Conservation (phyloP, 140 eudicot species). For the Oenanthe javanica region DNA sequence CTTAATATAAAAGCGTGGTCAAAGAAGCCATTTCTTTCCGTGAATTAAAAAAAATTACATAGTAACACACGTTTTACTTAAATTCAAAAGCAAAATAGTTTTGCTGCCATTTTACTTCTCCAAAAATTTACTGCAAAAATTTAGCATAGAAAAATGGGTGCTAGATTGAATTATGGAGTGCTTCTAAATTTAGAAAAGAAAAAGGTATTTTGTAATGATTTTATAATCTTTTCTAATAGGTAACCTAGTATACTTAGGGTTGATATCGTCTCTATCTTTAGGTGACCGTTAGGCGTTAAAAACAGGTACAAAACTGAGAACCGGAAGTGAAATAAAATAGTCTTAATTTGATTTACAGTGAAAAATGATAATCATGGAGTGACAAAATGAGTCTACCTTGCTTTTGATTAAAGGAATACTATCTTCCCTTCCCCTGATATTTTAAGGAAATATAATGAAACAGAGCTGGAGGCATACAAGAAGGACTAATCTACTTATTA, state of each 20-base stretch:
- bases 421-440: not conserved
- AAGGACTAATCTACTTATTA: not conserved
- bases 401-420: not conserved
- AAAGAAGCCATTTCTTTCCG: not conserved
- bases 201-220: not conserved
- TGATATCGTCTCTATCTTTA: not conserved
- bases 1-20: not conserved
- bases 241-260: not conserved
- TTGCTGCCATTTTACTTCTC: not conserved
- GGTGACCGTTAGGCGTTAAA: not conserved
- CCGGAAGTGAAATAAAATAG: not conserved
- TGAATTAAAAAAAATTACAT: not conserved
- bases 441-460: not conserved
- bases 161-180: not conserved
- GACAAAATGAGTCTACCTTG: not conserved
- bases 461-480: not conserved
- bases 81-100: too few species aligned
- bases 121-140: not conserved
- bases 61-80: not conserved
- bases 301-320: not conserved
- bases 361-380: not conserved
- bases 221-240: not conserved
- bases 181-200: not conserved
- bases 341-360: not conserved
- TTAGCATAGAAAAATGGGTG: not conserved